Evolutionary conservation across 176 grass and related monocot genomes (phyloP).

Genomic region (Hordeum vulgare): MorexV3_pseudomolecules_assembly NC_058520.1:123468422-123468921

Average conservation of each 20-base stretch:
- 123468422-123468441: slow-evolving; percentile 7
- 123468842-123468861: slow-evolving; percentile 64
- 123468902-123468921: slow-evolving; percentile 78
- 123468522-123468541: slow-evolving; percentile 91
- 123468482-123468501: slow-evolving; percentile 71
- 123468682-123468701: slow-evolving; percentile 63
- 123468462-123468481: slow-evolving; percentile 73
- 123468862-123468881: slow-evolving; percentile 28
- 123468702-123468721: slow-evolving; percentile 63
- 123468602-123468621: neutral
- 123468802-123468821: slow-evolving; percentile 32
- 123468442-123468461: slow-evolving; percentile 60
- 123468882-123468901: slow-evolving; percentile 57
- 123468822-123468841: slow-evolving; percentile 33
- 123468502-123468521: slow-evolving; percentile 76
- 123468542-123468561: slow-evolving; percentile 58
- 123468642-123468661: slow-evolving; percentile 66
- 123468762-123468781: neutral
- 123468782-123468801: slow-evolving; percentile 38
- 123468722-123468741: slow-evolving; percentile 44
- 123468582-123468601: neutral
- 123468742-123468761: slow-evolving; percentile 13
- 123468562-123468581: slow-evolving; percentile 44
- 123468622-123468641: slow-evolving; percentile 25
- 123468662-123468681: slow-evolving; percentile 79